Conservation (phyloP, 495 filamentous ascomycete genomes). For the Elaphomyces granulatus region DNA sequence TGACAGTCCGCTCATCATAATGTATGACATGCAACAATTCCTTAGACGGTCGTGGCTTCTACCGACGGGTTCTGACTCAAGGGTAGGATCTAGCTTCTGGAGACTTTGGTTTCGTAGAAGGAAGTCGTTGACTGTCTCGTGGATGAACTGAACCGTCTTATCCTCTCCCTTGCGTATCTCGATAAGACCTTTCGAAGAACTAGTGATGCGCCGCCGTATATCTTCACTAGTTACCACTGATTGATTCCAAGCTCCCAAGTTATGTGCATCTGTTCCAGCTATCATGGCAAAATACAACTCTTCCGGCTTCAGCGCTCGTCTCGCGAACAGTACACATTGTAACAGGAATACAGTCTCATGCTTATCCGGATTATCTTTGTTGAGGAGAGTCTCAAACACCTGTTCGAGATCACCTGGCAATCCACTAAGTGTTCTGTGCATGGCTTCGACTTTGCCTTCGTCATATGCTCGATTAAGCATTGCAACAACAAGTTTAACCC, state of each 20-base stretch:
- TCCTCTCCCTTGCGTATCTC: slow-evolving; percentile 16
- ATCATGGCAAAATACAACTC: slow-evolving; percentile 26
- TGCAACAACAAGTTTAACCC: slow-evolving; percentile 11
- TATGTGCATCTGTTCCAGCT: too few relatives aligned
- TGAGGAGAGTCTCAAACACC: slow-evolving; percentile 23
- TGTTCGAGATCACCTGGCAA: slow-evolving; percentile 16
- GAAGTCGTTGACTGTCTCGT: slow-evolving; percentile 33
- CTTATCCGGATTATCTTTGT: slow-evolving; percentile 13
- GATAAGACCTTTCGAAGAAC: slow-evolving; percentile 30
- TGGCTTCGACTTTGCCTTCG: slow-evolving; percentile 12
- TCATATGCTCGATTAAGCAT: slow-evolving; percentile 16
- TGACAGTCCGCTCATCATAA: slow-evolving; percentile 11
- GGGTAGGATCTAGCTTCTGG: slow-evolving; percentile 18
- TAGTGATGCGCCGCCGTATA: slow-evolving; percentile 16
- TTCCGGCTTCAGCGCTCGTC: slow-evolving; percentile 13
- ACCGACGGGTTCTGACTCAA: slow-evolving; percentile 10
- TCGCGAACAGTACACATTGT: slow-evolving; percentile 25
- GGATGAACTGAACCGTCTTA: slow-evolving; percentile 34
- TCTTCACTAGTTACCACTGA: too few relatives aligned
- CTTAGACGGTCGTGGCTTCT: slow-evolving; percentile 22
- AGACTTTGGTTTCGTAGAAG: slow-evolving; percentile 26
- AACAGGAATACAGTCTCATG: slow-evolving; percentile 19
- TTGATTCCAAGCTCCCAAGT: too few relatives aligned
- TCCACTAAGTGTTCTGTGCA: slow-evolving; percentile 10
- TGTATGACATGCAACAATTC: slow-evolving; percentile 20